Percentiles rank a stretch among this genome's conserved stretches.
These are phyloP conservation scores for Stipa capillata DNA, from an alignment of 176 grass and related monocot genomes.

Conservation along the genomic window DNA sequence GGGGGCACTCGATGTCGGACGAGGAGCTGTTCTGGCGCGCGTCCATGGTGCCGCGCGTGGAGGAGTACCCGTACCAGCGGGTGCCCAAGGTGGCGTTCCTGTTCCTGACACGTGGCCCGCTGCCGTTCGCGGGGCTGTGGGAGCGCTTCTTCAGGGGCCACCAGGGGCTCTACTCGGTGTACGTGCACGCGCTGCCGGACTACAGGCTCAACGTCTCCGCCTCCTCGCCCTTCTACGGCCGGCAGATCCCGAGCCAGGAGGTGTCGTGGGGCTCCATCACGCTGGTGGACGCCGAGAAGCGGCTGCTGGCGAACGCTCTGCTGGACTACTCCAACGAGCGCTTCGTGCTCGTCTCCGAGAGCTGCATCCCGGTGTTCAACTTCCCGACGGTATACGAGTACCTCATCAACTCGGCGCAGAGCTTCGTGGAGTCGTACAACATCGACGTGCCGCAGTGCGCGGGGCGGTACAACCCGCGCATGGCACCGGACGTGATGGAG, in stretches of 20 bases:
- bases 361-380: constrained; percentile 56
- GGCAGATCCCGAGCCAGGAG: constrained; percentile 51
- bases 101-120: constrained; percentile 53
- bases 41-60: constrained; percentile 45
- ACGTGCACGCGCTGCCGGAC: constrained; percentile 53
- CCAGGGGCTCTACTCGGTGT: constrained; percentile 44
- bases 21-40: constrained; percentile 54
- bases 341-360: constrained; percentile 48
- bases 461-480: constrained; percentile 44
- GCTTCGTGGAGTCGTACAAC: constrained; percentile 57
- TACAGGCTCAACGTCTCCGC: constrained; percentile 41
- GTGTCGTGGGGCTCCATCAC: constrained; percentile 60
- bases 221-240: constrained; percentile 31
- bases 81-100: constrained; percentile 74
- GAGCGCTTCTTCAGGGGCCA: constrained; percentile 58
- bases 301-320: constrained; percentile 55
- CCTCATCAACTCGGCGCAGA: constrained; percentile 38
- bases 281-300: constrained; percentile 67
- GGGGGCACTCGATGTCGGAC: constrained; percentile 44
- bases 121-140: constrained; percentile 54
- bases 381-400: constrained; percentile 60
- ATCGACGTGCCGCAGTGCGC: constrained; percentile 43
- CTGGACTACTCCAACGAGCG: constrained; percentile 55
- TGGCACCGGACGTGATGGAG: constrained; percentile 46
- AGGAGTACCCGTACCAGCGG: too few relatives aligned